Evolutionary conservation across 2,329 filamentous ascomycete genomes (phyloP).

Genomic region (Ophiostoma sp.): DNA sequence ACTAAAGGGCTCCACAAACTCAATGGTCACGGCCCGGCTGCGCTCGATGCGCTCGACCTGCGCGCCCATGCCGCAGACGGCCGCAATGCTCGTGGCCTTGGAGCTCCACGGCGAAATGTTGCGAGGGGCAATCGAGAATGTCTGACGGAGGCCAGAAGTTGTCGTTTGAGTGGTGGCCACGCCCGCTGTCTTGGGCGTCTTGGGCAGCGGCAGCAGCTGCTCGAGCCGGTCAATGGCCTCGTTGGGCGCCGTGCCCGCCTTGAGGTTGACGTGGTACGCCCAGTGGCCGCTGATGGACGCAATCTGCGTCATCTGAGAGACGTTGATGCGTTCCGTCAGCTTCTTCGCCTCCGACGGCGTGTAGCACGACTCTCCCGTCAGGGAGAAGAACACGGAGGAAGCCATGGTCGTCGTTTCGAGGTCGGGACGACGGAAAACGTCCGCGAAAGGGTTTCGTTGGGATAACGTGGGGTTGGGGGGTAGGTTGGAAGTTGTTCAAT

Average conservation of each 20-base stretch:
- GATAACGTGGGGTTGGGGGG: background rate
- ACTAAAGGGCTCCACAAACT: constrained; percentile 55
- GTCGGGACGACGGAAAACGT: background rate
- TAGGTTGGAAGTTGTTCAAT: background rate
- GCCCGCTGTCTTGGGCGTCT: constrained; percentile 35
- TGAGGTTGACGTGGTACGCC: constrained; percentile 68
- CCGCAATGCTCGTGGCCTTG: constrained; percentile 89
- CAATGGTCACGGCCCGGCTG: constrained; percentile 73
- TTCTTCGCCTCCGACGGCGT: constrained; percentile 48
- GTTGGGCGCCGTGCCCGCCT: constrained; percentile 47
- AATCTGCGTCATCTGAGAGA: constrained; percentile 43
- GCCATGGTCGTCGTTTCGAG: constrained; percentile 25
- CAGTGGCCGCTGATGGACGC: constrained; percentile 54
- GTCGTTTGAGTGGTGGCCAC: constrained; percentile 43
- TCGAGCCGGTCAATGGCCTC: constrained; percentile 44
- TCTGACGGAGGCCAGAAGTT: constrained; percentile 49
- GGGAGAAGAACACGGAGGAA: constrained; percentile 31
- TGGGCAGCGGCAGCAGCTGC: constrained; percentile 48
- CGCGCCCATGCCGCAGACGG: constrained; percentile 79
- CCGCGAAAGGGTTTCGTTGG: background rate
- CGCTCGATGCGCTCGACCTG: constrained; percentile 79
- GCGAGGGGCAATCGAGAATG: constrained; percentile 74
- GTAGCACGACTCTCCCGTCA: constrained; percentile 46
- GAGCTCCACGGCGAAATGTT: constrained; percentile 97
- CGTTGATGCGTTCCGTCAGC: constrained; percentile 46